A percentile compares a stretch with the other conserved stretches of the same genome.
Evolutionary conservation across 331 rosid species (phyloP).

Genomic region (Telfairia occidentalis): DNA sequence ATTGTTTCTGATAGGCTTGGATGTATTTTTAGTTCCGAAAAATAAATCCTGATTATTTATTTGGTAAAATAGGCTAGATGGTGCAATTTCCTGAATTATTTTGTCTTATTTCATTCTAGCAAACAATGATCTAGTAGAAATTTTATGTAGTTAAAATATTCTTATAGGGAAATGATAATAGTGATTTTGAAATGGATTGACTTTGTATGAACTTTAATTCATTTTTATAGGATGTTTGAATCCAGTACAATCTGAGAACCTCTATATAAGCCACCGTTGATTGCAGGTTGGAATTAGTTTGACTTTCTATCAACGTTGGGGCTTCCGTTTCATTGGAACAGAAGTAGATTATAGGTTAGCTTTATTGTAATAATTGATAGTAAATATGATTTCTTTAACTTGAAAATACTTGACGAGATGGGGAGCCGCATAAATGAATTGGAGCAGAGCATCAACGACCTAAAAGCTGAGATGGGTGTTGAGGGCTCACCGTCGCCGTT

Average conservation of each 20-base stretch:
- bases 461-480: constrained; percentile 81
- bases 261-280: background rate
- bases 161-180: background rate
- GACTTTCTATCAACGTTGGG: background rate
- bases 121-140: background rate
- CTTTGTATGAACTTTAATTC: background rate
- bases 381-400: constrained; percentile 43
- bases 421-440: constrained; percentile 77
- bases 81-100: background rate
- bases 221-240: background rate
- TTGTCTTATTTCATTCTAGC: background rate
- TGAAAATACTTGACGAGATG: constrained; percentile 78
- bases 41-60: background rate
- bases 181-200: background rate
- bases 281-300: background rate
- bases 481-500: constrained; percentile 67
- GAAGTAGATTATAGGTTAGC: background rate
- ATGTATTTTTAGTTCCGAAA: background rate
- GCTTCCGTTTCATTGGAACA: background rate
- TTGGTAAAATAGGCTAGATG: background rate
- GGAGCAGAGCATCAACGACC: constrained; percentile 78
- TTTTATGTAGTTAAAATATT: background rate
- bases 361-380: background rate
- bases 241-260: background rate
- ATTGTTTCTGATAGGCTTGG: background rate